phyloP scores from a whole-genome alignment of 1,284 basidiomycete species.

The Rhodotorula sp. region DNA sequence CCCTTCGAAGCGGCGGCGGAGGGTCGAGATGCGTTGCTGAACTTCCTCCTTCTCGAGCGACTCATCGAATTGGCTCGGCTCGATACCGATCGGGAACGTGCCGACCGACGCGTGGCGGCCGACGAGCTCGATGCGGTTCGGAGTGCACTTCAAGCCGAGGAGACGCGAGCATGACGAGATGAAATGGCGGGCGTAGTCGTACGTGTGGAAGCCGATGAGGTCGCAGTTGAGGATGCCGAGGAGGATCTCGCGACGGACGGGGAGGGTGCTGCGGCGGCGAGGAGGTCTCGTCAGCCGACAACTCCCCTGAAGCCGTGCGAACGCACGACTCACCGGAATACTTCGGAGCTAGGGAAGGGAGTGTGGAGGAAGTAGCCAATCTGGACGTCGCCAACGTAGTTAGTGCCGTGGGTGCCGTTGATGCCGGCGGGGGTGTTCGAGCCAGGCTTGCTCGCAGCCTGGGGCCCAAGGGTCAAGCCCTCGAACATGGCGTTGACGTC shows the following conservation, averaged over 20 bases:
- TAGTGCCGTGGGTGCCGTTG: constrained; percentile 31
- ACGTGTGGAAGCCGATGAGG: constrained; percentile 97
- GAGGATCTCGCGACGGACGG: constrained; percentile 93
- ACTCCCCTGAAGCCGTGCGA: neutral
- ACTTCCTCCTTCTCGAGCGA: constrained; percentile 77
- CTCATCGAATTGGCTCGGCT: constrained; percentile 86
- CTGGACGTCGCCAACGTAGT: constrained; percentile 58
- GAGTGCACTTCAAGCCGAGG: constrained; percentile 79
- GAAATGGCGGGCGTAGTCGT: constrained; percentile 99
- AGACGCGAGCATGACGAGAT: constrained; percentile 96
- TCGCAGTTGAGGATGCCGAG: constrained; percentile 94
- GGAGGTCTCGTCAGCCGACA: neutral
- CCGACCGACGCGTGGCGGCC: constrained; percentile 94
- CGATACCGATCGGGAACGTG: constrained; percentile 98
- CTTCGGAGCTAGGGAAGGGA: constrained; percentile 96
- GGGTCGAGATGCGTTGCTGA: constrained; percentile 70
- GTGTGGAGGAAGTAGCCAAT: constrained; percentile 99
- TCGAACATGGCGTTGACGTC: constrained; percentile 56
- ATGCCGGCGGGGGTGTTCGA: constrained; percentile 55
- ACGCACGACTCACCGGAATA: constrained; percentile 71
- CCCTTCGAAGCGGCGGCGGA: constrained; percentile 86
- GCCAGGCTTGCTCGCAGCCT: neutral
- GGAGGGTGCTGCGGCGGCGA: constrained; percentile 68
- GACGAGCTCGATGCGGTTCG: constrained; percentile 94
- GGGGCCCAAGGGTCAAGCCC: constrained; percentile 51